Percentiles rank a stretch among this genome's conserved stretches.
phyloP scores from a whole-genome alignment of 1,284 basidiomycete species.

The Ganoderma sinense region DNA sequence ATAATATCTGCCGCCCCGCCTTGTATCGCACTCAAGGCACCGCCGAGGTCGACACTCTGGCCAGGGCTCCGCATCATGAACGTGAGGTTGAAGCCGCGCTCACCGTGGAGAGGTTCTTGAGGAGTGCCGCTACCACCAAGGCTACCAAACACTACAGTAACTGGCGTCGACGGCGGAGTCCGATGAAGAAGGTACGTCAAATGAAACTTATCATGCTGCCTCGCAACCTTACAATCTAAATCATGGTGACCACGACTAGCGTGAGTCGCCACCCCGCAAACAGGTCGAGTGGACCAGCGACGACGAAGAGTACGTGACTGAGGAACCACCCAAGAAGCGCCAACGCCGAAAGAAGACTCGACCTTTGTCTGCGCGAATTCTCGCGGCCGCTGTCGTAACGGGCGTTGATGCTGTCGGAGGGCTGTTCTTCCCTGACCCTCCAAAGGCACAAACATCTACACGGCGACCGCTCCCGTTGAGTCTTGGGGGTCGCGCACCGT shows the following conservation, averaged over 20 bases:
- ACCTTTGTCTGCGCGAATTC: conserved; percentile 33
- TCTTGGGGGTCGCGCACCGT: conserved; percentile 18
- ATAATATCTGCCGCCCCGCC: not conserved
- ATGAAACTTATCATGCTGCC: not conserved
- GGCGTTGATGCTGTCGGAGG: conserved; percentile 29
- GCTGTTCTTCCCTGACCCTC: conserved; percentile 4
- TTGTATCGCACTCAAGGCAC: not conserved
- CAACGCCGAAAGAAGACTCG: conserved; percentile 25
- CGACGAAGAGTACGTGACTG: conserved; percentile 5
- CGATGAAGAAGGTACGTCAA: not conserved
- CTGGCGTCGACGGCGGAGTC: not conserved
- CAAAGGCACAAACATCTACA: conserved; percentile 17
- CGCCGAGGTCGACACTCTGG: not conserved
- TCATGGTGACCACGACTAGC: not conserved
- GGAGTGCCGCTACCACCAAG: not conserved
- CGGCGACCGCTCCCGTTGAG: conserved; percentile 33
- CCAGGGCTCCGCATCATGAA: not conserved
- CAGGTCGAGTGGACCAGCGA: conserved; percentile 17
- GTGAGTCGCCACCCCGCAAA: not conserved
- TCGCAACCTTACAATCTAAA: not conserved
- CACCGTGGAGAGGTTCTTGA: not conserved
- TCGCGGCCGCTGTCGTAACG: conserved; percentile 37
- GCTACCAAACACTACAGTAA: not conserved
- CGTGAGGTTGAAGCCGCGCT: not conserved
- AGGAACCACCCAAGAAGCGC: conserved; percentile 2